Conservation (phyloP, 1,284 basidiomycete genomes). For the Cryptococcus hybrid region DNA sequence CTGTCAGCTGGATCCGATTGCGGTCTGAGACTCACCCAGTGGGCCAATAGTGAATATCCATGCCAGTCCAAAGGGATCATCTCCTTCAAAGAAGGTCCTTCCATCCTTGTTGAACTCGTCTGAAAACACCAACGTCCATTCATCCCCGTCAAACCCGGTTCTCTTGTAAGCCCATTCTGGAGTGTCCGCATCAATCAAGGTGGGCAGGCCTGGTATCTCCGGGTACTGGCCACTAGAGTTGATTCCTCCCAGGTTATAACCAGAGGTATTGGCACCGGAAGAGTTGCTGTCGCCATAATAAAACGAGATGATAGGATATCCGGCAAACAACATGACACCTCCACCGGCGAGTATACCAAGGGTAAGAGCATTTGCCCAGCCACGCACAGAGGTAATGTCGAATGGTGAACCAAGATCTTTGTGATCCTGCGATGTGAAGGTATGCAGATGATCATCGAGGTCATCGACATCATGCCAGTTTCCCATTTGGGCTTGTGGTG, state of each 20-base stretch:
- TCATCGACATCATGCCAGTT: constrained; percentile 42
- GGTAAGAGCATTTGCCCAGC: constrained; percentile 57
- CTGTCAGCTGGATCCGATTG: not conserved
- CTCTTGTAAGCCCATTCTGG: constrained; percentile 54
- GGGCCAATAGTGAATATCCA: constrained; percentile 54
- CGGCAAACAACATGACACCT: constrained; percentile 48
- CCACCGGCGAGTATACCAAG: constrained; percentile 50
- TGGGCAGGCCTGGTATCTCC: constrained; percentile 58
- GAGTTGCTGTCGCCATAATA: constrained; percentile 49
- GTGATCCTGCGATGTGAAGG: constrained; percentile 44
- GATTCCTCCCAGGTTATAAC: constrained; percentile 69
- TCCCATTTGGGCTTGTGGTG: not conserved
- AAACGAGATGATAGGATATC: constrained; percentile 51
- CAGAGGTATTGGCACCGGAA: constrained; percentile 42
- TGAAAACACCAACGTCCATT: constrained; percentile 62
- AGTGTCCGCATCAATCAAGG: constrained; percentile 66
- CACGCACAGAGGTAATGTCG: constrained; percentile 38
- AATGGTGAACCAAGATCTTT: constrained; percentile 51
- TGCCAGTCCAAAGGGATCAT: constrained; percentile 54
- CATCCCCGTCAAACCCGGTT: too few relatives aligned
- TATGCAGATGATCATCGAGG: constrained; percentile 61
- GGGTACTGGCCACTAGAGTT: constrained; percentile 67
- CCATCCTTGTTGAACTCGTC: constrained; percentile 82
- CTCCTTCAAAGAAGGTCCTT: constrained; percentile 54
- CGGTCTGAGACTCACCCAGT: not conserved